These are phyloP conservation scores for Chaetomidium leptoderma DNA, from an alignment of 495 filamentous ascomycete species.

Conservation along the genomic window DNA sequence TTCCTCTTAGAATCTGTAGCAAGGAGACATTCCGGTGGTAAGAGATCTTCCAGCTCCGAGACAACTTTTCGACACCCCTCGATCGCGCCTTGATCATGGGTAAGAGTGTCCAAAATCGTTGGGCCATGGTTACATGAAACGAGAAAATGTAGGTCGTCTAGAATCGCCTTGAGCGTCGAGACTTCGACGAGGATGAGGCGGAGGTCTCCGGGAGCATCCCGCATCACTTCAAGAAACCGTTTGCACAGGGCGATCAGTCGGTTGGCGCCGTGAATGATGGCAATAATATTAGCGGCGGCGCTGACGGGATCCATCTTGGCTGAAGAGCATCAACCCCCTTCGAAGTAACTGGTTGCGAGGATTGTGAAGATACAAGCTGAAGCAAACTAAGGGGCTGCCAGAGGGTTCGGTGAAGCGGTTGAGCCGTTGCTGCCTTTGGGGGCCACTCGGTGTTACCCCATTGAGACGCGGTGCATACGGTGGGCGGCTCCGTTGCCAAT, in stretches of 20 bases:
- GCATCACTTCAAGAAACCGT: background rate
- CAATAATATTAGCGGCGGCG: conserved; percentile 9
- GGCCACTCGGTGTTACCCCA: background rate
- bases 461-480: background rate
- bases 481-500: conserved; percentile 7
- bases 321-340: background rate
- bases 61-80: conserved; percentile 6
- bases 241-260: conserved; percentile 9
- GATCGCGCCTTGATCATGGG: background rate
- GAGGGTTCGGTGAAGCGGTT: background rate
- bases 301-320: conserved; percentile 12
- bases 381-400: background rate
- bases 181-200: conserved; percentile 16
- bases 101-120: background rate
- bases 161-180: background rate
- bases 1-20: conserved; percentile 9
- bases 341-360: background rate
- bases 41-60: background rate
- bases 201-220: conserved; percentile 11
- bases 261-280: conserved; percentile 14
- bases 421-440: background rate
- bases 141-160: conserved; percentile 12
- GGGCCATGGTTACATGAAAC: background rate
- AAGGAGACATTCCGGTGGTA: background rate
- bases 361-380: background rate